Base-by-base conservation (phyloP, 306 rosid genomes). In the Lithocarpus polystachyus region DNA sequence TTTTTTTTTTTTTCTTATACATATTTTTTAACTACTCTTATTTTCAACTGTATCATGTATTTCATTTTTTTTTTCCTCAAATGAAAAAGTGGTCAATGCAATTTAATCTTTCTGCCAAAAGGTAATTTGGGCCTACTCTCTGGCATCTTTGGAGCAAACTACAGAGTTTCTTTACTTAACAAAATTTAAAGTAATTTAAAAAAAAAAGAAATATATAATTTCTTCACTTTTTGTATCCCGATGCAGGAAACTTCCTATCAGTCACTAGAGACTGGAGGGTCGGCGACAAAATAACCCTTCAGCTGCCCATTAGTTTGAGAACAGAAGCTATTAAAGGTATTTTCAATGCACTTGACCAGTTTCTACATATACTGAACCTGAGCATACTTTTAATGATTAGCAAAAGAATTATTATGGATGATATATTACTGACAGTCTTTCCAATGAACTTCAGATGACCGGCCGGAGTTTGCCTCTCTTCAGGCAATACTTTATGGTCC, bases 401-500 rank as follows among this genome's bases (percentile, higher is more conserved):
- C 5, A 52, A 59, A 68, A 23, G n/a, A 20, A 5, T 70, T 74
- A 31, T 31, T n/a, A 22, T 81, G 29, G 45, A 43, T 69, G 19
- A 52, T 31, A 26, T 43, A 65, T 54, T 28, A 69, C 83, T 83
- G 77, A 82, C 56, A 12, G n/a, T 82, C 70, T 84, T 55, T 79
- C 65, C 53, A 71, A 64, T 61, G 13, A 70, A 85, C 84, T 82
- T 75, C 96, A 96, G 99, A 96, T 83, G 97, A 94, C 67, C 87
- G 97, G 72, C 74, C 89, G 23, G 84, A 86, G 79, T 88, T 68
- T 77, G 86, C 90, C 73, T 85, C 93, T 28, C n/a, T 90, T 70
- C 87, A 89, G 67, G 97, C 97, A 40, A 90, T 90, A 82, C 93
- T 92, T 2, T 92, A 85, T 57, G 98, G 98, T 33, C 97, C 96